phyloP scores from a whole-genome alignment of 345 rosid genomes.

The Firmiana major region DNA sequence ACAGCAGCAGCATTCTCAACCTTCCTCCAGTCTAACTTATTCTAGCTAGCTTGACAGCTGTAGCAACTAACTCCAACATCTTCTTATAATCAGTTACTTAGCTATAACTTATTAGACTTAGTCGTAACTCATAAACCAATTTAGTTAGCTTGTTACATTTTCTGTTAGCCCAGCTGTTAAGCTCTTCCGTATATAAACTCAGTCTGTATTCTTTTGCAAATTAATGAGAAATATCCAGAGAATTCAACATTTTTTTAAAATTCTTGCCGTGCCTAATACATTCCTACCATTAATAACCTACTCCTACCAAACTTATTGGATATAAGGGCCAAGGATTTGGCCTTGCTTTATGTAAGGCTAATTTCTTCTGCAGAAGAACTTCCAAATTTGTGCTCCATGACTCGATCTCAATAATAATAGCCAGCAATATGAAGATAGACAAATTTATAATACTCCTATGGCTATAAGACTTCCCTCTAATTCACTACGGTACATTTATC shows the following conservation, averaged over 20 bases:
- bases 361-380: neutral
- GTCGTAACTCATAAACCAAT: too few species aligned
- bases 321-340: neutral
- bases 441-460: neutral
- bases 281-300: neutral
- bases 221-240: too few species aligned
- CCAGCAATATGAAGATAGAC: neutral
- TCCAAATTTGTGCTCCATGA: slow-evolving; percentile 10
- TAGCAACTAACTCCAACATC: too few species aligned
- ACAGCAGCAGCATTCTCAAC: too few species aligned
- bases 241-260: neutral
- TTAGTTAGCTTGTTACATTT: too few species aligned
- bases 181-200: too few species aligned
- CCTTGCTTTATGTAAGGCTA: neutral
- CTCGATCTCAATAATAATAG: slow-evolving; percentile 14
- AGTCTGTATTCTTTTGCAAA: too few species aligned
- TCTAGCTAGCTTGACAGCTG: too few species aligned
- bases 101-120: too few species aligned
- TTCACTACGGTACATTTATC: neutral
- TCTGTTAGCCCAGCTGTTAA: too few species aligned
- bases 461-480: neutral
- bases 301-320: neutral
- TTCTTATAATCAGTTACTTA: too few species aligned
- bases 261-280: neutral
- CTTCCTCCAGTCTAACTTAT: too few species aligned